These are phyloP conservation scores for Ascochyta rabiei DNA, from an alignment of 2,329 filamentous ascomycete species.

Conservation along the genomic window DNA sequence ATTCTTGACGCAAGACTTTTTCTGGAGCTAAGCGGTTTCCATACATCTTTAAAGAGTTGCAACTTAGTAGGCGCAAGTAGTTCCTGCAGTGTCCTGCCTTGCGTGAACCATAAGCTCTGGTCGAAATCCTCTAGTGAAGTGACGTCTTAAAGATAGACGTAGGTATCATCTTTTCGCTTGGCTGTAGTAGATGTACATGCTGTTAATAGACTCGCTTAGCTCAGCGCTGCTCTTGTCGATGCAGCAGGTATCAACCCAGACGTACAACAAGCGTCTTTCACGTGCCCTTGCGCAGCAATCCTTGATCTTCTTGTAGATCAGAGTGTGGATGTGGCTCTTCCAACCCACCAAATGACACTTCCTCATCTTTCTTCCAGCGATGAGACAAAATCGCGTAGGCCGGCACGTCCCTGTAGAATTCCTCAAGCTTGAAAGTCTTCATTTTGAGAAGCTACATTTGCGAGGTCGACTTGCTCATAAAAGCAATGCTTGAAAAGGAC, in stretches of 20 bases:
- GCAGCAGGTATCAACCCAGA: constrained; percentile 1
- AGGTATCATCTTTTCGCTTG: not conserved
- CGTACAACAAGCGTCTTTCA: not conserved
- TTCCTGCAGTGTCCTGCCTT: not conserved
- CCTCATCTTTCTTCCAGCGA: too few relatives aligned
- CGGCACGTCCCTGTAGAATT: too few relatives aligned
- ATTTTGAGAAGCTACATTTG: too few relatives aligned
- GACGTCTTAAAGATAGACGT: not conserved
- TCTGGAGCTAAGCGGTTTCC: not conserved
- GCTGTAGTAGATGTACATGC: not conserved
- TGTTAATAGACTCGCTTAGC: not conserved
- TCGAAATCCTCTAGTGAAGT: not conserved
- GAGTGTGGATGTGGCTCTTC: constrained; percentile 1
- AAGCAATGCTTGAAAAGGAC: too few relatives aligned
- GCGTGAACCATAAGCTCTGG: not conserved
- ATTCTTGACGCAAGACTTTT: not conserved
- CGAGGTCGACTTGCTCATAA: too few relatives aligned
- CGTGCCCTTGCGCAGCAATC: not conserved
- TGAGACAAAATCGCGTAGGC: too few relatives aligned
- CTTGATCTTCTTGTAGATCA: not conserved
- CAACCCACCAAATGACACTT: too few relatives aligned
- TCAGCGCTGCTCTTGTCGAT: not conserved
- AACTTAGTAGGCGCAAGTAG: not conserved
- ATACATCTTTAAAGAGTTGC: not conserved
- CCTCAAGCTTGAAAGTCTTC: too few relatives aligned